Evolutionary conservation across 495 filamentous ascomycete species (phyloP).

Genomic region (Trichocladium antarcticum): DNA sequence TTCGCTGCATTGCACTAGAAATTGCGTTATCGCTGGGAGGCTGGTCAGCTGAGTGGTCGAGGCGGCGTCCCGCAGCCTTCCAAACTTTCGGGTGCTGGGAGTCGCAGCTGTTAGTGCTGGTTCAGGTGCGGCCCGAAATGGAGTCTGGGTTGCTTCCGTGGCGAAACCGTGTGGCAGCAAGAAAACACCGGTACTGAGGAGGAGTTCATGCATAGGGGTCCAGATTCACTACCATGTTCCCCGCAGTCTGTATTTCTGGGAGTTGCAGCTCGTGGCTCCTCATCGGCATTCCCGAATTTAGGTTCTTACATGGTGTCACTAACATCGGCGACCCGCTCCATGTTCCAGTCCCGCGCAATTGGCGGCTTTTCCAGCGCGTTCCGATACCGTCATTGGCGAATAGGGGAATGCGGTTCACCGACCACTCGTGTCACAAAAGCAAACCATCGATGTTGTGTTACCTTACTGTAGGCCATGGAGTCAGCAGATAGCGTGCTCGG

Average conservation of each 20-base stretch:
- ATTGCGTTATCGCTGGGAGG: slow-evolving; percentile 32
- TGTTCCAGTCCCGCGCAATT: too few species aligned
- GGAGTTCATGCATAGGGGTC: too few species aligned
- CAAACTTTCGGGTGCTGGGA: slow-evolving; percentile 13
- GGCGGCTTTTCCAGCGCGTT: too few species aligned
- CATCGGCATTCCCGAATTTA: background rate
- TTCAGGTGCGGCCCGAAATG: background rate
- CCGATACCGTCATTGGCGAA: too few species aligned
- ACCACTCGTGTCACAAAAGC: too few species aligned
- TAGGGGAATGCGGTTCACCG: too few species aligned
- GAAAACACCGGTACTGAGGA: background rate
- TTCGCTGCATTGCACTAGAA: slow-evolving; percentile 26
- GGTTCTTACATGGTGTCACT: background rate
- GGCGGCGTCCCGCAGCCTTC: slow-evolving; percentile 6
- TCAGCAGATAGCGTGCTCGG: too few species aligned
- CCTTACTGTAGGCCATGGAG: too few species aligned
- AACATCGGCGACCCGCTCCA: slow-evolving; percentile 4
- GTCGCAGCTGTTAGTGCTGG: slow-evolving; percentile 5
- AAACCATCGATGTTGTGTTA: too few species aligned
- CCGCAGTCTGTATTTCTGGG: background rate
- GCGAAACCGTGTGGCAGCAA: background rate
- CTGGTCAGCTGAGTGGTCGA: slow-evolving; percentile 9
- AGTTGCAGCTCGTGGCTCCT: background rate
- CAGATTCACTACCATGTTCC: too few species aligned
- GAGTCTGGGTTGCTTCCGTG: background rate